Percentiles rank a stretch among this genome's conserved stretches.
phyloP scores from a whole-genome alignment of 2,329 filamentous ascomycete genomes.

The Fonsecaea multimorphosa region DNA sequence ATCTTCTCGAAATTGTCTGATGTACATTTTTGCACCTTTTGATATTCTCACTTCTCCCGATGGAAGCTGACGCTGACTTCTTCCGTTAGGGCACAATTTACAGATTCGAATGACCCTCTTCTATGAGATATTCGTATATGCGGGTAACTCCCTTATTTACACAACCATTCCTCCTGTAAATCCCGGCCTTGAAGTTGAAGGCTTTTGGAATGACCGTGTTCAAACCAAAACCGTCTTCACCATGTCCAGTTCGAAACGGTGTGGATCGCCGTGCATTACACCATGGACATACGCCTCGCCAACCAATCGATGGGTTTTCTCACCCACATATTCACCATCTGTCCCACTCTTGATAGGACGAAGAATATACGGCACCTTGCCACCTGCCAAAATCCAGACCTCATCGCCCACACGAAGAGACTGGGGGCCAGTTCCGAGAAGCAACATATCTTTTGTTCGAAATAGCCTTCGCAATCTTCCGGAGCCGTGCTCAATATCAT shows the following conservation, averaged over 20 bases:
- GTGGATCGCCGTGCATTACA: constrained; percentile 21
- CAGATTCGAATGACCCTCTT: neutral
- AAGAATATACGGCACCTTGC: constrained; percentile 24
- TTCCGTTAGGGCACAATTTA: neutral
- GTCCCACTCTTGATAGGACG: neutral
- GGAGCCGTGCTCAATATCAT: constrained; percentile 17
- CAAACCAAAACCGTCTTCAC: constrained; percentile 20
- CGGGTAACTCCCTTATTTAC: neutral
- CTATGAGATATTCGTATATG: neutral
- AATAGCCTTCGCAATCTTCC: constrained; percentile 17
- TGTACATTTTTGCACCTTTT: neutral
- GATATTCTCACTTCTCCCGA: neutral
- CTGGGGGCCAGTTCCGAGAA: constrained; percentile 16
- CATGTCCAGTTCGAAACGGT: constrained; percentile 11
- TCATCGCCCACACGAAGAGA: constrained; percentile 21
- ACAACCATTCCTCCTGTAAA: neutral
- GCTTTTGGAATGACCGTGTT: neutral
- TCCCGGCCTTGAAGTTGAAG: neutral
- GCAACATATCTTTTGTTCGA: constrained; percentile 16
- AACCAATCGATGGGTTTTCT: constrained; percentile 15
- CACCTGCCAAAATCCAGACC: constrained; percentile 22
- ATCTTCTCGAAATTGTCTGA: constrained; percentile 38
- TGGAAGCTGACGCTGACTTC: constrained; percentile 14
- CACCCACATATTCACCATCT: neutral
- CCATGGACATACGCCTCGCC: constrained; percentile 28